phyloP scores from a whole-genome alignment of 305 asterid genomes.

The Galium porrigens region DNA sequence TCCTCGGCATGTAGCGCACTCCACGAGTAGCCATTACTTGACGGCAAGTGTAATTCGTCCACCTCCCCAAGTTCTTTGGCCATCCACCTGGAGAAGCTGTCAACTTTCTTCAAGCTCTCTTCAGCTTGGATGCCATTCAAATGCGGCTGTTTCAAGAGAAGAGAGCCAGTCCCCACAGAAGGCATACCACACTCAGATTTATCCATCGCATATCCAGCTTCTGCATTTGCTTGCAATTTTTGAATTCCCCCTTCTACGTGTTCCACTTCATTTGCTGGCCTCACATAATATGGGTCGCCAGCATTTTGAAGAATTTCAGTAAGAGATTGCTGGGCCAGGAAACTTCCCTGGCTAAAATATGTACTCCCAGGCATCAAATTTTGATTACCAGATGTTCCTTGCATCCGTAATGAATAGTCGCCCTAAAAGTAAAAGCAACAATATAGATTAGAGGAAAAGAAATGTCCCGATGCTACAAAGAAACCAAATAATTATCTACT shows the following conservation, averaged over 20 bases:
- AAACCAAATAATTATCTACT: not conserved
- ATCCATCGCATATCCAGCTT: conserved; percentile 24
- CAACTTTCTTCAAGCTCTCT: conserved; percentile 84
- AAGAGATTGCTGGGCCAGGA: conserved; percentile 29
- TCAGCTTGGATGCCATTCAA: conserved; percentile 44
- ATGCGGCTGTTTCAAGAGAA: conserved; percentile 42
- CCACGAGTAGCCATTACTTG: conserved; percentile 62
- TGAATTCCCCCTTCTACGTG: conserved; percentile 29
- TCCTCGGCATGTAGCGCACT: conserved; percentile 50
- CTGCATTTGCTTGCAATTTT: conserved; percentile 28
- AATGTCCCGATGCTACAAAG: too few relatives aligned
- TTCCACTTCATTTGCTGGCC: conserved; percentile 36
- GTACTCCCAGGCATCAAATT: conserved; percentile 22
- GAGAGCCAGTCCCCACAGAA: conserved; percentile 32
- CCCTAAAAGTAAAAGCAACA: conserved; percentile 16
- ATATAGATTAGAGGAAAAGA: not conserved
- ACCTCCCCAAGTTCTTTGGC: conserved; percentile 66
- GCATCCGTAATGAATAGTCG: conserved; percentile 19
- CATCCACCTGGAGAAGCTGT: conserved; percentile 94
- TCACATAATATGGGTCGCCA: conserved; percentile 23
- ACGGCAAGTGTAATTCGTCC: conserved; percentile 47
- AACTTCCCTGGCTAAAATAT: conserved; percentile 23
- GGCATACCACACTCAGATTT: conserved; percentile 36
- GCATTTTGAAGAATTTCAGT: conserved; percentile 29
- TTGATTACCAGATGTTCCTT: conserved; percentile 21